Evolutionary conservation across 1,284 basidiomycete species (phyloP), one percentile per base, ranked within the genome.

Genomic region (Porodaedalea pini): DNA sequence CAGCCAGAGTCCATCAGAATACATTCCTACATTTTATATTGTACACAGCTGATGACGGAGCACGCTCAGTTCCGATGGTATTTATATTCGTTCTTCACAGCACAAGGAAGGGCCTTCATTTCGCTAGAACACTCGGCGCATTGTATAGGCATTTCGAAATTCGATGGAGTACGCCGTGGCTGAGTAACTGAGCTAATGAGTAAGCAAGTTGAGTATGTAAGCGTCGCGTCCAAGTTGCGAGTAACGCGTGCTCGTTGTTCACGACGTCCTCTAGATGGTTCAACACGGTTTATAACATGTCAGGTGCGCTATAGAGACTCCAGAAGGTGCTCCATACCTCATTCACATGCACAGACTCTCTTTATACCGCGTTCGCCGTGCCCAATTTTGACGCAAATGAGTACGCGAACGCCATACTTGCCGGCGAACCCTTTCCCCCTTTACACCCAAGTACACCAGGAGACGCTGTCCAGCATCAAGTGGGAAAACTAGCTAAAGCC

Each of bases 361-460:
- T 90, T 60, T 87, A 89, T 66, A 67, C 81, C n/a, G 76, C 83
- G 41, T 93, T 92, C 65, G 76, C 85, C 21, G 73, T 70, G 51
- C 70, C 83, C 4, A 76, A 83, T 41, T 97, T 96, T 70, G 87
- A 94, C 68, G 79, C 92, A 15, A 88, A 92, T 68, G 86, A 90
- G 54, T 95, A 94, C 68, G 92, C 93, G 3, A 94, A 93, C 69
- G 85, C 91, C 17, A 81, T 94, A 53, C 78, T 96, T 21, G 85
- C 91, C 8, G 88, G 90, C 25, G 86, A 91, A 63, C 70, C 82
- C 0, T 92, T 94, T 66, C 80, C 82, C 15, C 73, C 79, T 21
- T 19, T 69, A 34, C 45, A 27, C 6, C 13, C 45, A 7, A 17
- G 10, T 7, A 65, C 71, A 37, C 52, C 67, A 39, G 71, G 70